Evolutionary conservation across 148 eudicot species (phyloP), one percentile per base, ranked within the genome.

Genomic region (Vaccinium macrocarpon): DNA sequence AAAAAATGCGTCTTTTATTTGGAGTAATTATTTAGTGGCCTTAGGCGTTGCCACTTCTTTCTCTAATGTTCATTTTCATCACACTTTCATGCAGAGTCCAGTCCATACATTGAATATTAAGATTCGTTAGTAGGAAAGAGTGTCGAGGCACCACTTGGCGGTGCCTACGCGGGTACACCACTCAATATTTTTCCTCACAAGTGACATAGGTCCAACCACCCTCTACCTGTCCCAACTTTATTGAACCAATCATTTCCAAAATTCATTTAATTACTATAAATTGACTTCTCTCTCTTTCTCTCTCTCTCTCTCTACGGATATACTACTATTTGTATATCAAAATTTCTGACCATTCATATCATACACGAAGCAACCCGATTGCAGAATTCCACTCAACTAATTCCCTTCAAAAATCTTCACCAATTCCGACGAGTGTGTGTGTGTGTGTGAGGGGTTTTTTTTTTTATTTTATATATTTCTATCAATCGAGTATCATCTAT

Each of bases 171-270:
- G 46, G 6, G 6, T 0, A 4, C 5, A 42, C 46, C 46, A 42
- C 46, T 0, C 46, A 42, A 42, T 42, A 42, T 42, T 32, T 32
- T 32, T 32, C 2, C 35, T 32, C 15, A 0, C 6, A 14, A 12
- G 18, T 23, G 25, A 59, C 66, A 62, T 86, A 62, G 88, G 89
- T 92, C 75, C 35, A 32, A 32, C 80, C 90, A 72, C 51, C 27
- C 15, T 68, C 42, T 18, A 68, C 73, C 18, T 9, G 73, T 68
- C 73, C 23, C 27, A n/a, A 25, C 72, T 66, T 25, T 12, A 66
- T 13, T 35, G 72, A 12, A 6, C 32, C 74, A 27, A 32, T 6
- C 21, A 15, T 1, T 0, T 8, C 25, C 53, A 8, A 74, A 19
- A 27, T 19, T 46, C 12, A 2, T 46, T 8, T 8, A 74, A 74